Evolutionary conservation across 257 asterid genomes (phyloP).

Genomic region (Solanum tarapatanum): DNA sequence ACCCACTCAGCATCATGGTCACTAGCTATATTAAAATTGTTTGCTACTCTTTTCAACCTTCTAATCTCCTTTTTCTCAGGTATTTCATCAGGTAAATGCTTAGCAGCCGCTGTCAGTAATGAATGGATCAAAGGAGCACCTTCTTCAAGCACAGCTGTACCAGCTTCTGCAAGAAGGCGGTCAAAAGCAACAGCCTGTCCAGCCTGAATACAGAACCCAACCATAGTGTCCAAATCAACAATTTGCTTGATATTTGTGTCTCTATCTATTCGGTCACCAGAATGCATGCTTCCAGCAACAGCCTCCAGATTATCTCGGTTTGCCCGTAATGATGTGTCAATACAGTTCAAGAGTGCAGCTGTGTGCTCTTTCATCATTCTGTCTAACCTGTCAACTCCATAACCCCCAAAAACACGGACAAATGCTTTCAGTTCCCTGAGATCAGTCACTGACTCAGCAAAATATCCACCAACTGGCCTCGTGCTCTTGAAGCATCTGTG

Average conservation of each 20-base stretch:
- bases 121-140: slow-evolving; percentile 95
- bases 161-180: slow-evolving; percentile 82
- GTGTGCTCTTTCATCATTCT: slow-evolving; percentile 93
- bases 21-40: slow-evolving; percentile 40
- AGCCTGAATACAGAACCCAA: slow-evolving; percentile 93
- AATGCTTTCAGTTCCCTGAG: slow-evolving; percentile 73
- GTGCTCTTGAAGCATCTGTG: slow-evolving; percentile 92
- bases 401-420: slow-evolving; percentile 81
- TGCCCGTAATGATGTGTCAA: slow-evolving; percentile 83
- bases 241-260: slow-evolving; percentile 76
- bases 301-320: slow-evolving; percentile 88
- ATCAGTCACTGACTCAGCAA: slow-evolving; percentile 82
- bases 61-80: slow-evolving; percentile 86
- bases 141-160: slow-evolving; percentile 65
- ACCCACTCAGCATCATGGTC: slow-evolving; percentile 93
- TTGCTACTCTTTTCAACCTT: slow-evolving; percentile 87
- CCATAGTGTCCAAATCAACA: slow-evolving; percentile 90
- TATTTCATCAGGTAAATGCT: slow-evolving; percentile 73
- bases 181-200: slow-evolving; percentile 85
- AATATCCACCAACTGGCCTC: slow-evolving; percentile 94
- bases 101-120: slow-evolving; percentile 58
- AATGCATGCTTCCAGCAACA: slow-evolving; percentile 90
- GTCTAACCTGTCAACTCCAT: slow-evolving; percentile 86
- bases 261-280: slow-evolving; percentile 69
- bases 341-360: slow-evolving; percentile 89